phyloP scores from a whole-genome alignment of 768 basidiomycete genomes.

The Boletus pseudopeckii region DNA sequence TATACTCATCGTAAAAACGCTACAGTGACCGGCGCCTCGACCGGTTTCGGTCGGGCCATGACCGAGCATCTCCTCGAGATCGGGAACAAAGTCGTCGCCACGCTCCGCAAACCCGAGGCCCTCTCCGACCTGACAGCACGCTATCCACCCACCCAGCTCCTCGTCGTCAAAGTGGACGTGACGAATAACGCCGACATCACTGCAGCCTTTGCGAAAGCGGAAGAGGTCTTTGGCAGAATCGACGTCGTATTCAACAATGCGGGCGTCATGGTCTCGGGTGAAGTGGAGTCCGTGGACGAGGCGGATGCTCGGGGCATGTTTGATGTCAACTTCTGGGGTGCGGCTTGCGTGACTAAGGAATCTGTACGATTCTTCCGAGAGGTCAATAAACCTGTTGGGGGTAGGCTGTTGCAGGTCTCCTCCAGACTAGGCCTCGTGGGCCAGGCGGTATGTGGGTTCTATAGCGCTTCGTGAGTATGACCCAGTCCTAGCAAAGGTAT shows the following conservation, averaged over 20 bases:
- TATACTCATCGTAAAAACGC: background rate
- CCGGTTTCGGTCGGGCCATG: conserved; percentile 38
- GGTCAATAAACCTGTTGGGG: conserved; percentile 36
- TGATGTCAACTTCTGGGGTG: conserved; percentile 38
- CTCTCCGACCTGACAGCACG: conserved; percentile 26
- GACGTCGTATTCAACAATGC: conserved; percentile 40
- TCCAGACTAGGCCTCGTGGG: conserved; percentile 33
- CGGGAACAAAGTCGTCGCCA: conserved; percentile 41
- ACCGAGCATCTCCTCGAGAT: conserved; percentile 32
- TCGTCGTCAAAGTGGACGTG: conserved; percentile 34
- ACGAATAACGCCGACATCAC: conserved; percentile 20
- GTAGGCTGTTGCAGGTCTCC: conserved; percentile 38
- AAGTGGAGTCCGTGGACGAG: conserved; percentile 36
- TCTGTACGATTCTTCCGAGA: conserved; percentile 37
- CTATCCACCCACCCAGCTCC: conserved; percentile 25
- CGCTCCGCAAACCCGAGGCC: conserved; percentile 37
- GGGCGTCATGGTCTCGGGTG: conserved; percentile 25
- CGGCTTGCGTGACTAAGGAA: conserved; percentile 27
- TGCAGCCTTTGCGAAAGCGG: conserved; percentile 26
- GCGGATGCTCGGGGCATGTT: conserved; percentile 33
- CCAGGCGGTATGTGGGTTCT: conserved; percentile 12
- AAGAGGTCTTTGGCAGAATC: conserved; percentile 30
- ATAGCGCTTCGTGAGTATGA: conserved; percentile 26
- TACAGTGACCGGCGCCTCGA: conserved; percentile 34
- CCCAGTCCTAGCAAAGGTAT: background rate